A percentile compares a stretch with the other conserved stretches of the same genome.
These are phyloP conservation scores for Phytopythium cucurbitacearum DNA, from an alignment of 352 stramenopile species.

Conservation along the genomic window DNA sequence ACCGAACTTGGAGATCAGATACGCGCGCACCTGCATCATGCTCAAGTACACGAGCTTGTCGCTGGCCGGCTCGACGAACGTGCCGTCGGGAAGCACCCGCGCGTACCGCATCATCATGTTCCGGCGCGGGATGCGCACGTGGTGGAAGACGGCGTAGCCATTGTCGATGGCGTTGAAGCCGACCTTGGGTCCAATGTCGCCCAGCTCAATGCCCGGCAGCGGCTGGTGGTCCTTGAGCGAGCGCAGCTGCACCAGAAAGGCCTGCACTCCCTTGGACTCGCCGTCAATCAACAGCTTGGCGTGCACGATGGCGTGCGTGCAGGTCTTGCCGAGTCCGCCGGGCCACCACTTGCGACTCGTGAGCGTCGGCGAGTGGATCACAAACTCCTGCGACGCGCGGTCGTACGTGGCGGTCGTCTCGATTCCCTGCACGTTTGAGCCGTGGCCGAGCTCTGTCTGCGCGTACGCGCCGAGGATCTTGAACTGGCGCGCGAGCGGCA, in stretches of 20 bases:
- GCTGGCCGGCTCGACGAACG: conserved; percentile 27
- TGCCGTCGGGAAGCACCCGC: conserved; percentile 21
- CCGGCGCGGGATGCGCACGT: conserved; percentile 70
- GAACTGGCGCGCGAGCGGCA: conserved; percentile 36
- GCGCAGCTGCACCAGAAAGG: conserved; percentile 89
- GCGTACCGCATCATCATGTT: too few species aligned
- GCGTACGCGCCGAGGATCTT: conserved; percentile 83
- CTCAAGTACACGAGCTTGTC: conserved; percentile 38
- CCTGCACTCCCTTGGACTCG: conserved; percentile 83
- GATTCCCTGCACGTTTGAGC: conserved; percentile 79
- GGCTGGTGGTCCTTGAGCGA: conserved; percentile 65
- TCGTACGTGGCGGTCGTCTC: conserved; percentile 92
- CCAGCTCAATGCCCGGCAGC: conserved; percentile 80
- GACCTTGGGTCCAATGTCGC: conserved; percentile 90
- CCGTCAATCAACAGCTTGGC: conserved; percentile 56
- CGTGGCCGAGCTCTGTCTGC: conserved; percentile 92
- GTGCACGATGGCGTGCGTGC: conserved; percentile 90
- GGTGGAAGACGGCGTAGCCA: conserved; percentile 79
- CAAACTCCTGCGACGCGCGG: conserved; percentile 71
- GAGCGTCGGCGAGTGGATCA: conserved; percentile 89
- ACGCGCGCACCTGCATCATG: conserved; percentile 24
- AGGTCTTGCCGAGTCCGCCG: conserved; percentile 82
- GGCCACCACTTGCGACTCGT: conserved; percentile 91
- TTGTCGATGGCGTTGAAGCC: conserved; percentile 90
- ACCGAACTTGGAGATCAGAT: conserved; percentile 15